A percentile compares a stretch with the other conserved stretches of the same genome.
These are phyloP conservation scores for Melampsora medusae DNA, from an alignment of 1,284 basidiomycete species.

Conservation along the genomic window DNA sequence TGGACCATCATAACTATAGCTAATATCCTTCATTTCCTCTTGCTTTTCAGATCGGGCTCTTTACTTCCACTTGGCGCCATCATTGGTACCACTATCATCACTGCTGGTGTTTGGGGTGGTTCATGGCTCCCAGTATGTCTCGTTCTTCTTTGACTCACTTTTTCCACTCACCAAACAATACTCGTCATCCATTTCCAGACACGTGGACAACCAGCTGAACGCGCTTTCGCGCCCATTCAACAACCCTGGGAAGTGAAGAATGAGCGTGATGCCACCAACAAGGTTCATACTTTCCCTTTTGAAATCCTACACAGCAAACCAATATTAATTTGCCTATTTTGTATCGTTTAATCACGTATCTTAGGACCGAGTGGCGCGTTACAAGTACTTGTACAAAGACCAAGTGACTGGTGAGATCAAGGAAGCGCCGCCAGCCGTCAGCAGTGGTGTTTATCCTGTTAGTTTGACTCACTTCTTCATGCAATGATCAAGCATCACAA, in stretches of 20 bases:
- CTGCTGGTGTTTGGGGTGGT: slow-evolving; percentile 8
- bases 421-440: neutral
- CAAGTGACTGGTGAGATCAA: slow-evolving; percentile 1
- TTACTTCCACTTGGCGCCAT: slow-evolving; percentile 5
- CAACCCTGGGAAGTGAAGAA: neutral
- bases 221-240: slow-evolving; percentile 11
- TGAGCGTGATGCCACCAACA: neutral
- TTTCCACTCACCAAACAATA: neutral
- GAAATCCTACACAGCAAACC: neutral
- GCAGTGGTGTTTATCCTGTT: slow-evolving; percentile 8
- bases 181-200: neutral
- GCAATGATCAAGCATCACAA: neutral
- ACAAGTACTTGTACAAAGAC: slow-evolving; percentile 13
- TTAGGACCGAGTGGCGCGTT: neutral
- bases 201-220: slow-evolving; percentile 7
- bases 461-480: neutral
- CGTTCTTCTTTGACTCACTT: neutral
- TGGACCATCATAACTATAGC: neutral
- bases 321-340: neutral
- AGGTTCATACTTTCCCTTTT: neutral
- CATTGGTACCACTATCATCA: neutral
- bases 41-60: slow-evolving; percentile 1
- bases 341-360: neutral
- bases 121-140: neutral
- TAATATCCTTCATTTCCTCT: neutral